Base-by-base conservation (phyloP, 2,329 filamentous ascomycete genomes). In the Juglanconis juglandina region DNA sequence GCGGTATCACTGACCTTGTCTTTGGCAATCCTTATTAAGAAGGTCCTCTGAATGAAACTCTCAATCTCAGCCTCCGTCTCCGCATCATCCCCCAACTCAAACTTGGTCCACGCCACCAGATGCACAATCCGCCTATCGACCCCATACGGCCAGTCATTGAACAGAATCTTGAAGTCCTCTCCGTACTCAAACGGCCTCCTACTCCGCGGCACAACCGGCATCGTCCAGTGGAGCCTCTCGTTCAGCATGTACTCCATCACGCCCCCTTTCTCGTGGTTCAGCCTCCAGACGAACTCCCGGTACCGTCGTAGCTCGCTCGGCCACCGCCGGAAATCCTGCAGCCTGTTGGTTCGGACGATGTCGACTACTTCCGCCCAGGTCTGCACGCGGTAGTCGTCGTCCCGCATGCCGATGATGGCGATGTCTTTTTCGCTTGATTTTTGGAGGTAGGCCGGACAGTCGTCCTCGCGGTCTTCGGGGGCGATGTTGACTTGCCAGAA, bases 121-220 rank as follows among this genome's bases (percentile, higher is more conserved):
- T 97, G 94, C 14, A 91, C 84, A 65, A 96, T 93, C 55, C 83
- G 81, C 51, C 78, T 70, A 67, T 95, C 91, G 56, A 97, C 80
- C 0, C 91, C 92, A 69, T 97, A 98, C 0, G 94, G 94, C 91
- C 92, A 97, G 79, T 98, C 93, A 70, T 98, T 98, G 75, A 84
- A 85, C 46, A 96, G 73, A 52, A 96, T 87, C 72, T 87, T 92
- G 68, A 88, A 76, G 69, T 95, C 89, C 9, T 78, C 77, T 0
- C 73, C 73, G 57, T 66, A 68, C 64, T 76, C 73, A 63, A 86
- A 81, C 0, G 79, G 79, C 32, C 56, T 64, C 17, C 68, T 69
- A 4, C 70, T 73, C 56, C 54, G 63, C 2, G 73, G 65, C 39
- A 61, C 60, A 14, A 81, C 67, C 1, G 79, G 80, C n/a, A 65